These are phyloP conservation scores for Lactarius hengduanensis DNA, from an alignment of 768 basidiomycete species.

Conservation along the genomic window DNA sequence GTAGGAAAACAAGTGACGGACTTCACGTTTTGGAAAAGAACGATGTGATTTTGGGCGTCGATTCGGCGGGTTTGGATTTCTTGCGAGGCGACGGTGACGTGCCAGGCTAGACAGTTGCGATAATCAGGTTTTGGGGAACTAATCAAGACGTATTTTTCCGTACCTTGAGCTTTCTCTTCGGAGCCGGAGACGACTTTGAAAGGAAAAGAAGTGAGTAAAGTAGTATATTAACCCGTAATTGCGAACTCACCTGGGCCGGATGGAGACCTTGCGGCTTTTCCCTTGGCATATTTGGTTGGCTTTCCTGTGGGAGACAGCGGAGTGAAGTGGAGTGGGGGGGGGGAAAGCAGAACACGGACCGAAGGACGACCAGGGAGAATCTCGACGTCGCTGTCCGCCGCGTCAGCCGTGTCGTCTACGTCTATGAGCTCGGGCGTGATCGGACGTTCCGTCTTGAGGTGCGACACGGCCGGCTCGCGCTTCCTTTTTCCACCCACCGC, in stretches of 20 bases:
- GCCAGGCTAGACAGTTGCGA: background rate
- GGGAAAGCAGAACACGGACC: background rate
- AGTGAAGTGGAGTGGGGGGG: no score
- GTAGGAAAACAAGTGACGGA: background rate
- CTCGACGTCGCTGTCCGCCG: slow-evolving; percentile 22
- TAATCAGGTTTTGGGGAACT: background rate
- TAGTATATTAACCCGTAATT: background rate
- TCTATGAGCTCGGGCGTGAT: background rate
- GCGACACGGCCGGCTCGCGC: slow-evolving; percentile 12
- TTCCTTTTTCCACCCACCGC: slow-evolving; percentile 26
- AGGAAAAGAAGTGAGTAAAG: background rate
- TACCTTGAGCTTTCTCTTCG: slow-evolving; percentile 1
- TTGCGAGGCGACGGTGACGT: slow-evolving; percentile 16
- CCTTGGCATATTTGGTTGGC: background rate
- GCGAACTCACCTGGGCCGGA: background rate
- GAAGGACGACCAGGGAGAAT: slow-evolving; percentile 4
- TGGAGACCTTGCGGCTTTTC: slow-evolving; percentile 1
- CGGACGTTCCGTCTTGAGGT: background rate
- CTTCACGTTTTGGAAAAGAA: slow-evolving; percentile 24
- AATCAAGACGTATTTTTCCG: background rate
- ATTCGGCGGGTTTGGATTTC: slow-evolving; percentile 3
- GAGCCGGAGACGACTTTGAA: background rate
- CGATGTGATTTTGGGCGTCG: slow-evolving; percentile 28
- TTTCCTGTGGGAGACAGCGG: background rate
- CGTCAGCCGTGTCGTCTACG: background rate